Percentiles rank a stretch among this genome's conserved stretches.
Evolutionary conservation across 2,329 filamentous ascomycete genomes (phyloP).

Genomic region (Colletotrichum sp.): DNA sequence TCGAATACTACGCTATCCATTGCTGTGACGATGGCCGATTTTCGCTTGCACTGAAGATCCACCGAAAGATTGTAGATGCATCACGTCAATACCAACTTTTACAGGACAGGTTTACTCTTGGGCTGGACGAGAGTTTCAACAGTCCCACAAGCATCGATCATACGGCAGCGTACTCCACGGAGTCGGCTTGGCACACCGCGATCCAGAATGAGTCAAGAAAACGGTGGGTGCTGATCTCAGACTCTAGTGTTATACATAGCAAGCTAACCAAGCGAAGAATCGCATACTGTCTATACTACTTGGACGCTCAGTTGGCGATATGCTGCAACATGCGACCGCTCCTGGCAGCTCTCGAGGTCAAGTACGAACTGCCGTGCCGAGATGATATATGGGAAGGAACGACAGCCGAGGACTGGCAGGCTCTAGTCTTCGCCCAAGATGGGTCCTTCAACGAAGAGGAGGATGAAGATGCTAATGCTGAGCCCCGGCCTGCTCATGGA

Average conservation of each 20-base stretch:
- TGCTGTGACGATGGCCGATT: neutral
- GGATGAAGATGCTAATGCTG: neutral
- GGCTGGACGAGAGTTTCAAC: neutral
- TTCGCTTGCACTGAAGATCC: neutral
- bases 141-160: neutral
- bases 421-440: neutral
- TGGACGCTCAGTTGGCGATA: neutral
- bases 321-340: neutral
- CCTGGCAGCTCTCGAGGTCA: neutral
- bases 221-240: neutral
- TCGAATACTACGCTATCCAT: neutral
- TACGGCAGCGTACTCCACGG: neutral
- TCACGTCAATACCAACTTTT: neutral
- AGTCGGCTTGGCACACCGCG: neutral
- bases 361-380: neutral
- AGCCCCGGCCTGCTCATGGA: neutral
- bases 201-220: neutral
- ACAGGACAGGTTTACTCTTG: neutral
- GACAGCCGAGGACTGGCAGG: neutral
- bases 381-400: neutral
- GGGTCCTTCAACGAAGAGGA: neutral
- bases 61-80: neutral
- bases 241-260: neutral
- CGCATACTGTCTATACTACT: neutral
- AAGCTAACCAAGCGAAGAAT: neutral